Evolutionary conservation across 2,329 filamentous ascomycete species (phyloP), one percentile per base, ranked within the genome.

Genomic region (Hymenoscyphus linearis): DNA sequence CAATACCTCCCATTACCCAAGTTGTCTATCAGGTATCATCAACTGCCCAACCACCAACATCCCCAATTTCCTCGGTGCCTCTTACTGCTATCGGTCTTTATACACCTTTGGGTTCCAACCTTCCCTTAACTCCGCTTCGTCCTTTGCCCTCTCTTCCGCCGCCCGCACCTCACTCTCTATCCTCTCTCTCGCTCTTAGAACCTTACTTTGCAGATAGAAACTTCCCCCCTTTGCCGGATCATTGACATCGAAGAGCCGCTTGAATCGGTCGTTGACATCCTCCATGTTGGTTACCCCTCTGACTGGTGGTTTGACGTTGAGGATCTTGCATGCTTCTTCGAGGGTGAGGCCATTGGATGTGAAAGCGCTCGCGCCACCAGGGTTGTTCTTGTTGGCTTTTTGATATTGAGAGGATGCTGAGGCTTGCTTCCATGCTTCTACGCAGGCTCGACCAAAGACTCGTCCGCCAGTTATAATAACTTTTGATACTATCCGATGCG

Each of bases 131-230:
- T 96, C 92, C 60, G 88, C 87, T 72, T 96, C 91, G 70, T 85
- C 81, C 68, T 87, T 85, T 14, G 83, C 82, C 73, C 87, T 86
- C 73, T 90, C 87, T 70, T 86, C 81, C 62, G 87, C 83, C 62
- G 89, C 86, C 66, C 86, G 82, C 47, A 95, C 79, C 77, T 99
- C 93, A 70, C 88, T 82, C 79, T 98, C 93, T 77, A 99, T 89
- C 66, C 95, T 82, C 78, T 99, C 93, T 70, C 93, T 85, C 62
- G 95, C 95, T 65, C 95, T 83, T 69, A 98, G 78, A 60, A 99
- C 86, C 79, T 99, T 99, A 82, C 93, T 98, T 78, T 99, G 95
- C 55, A 99, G 82, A 76, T 99, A 99, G 77, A 99, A 99, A 71
- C 92, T 97, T 58, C 95, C 95, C 37, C 95, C 95, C 73, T 96